Evolutionary conservation across 306 rosid species (phyloP).

Genomic region (Macrotyloma uniflorum): DNA sequence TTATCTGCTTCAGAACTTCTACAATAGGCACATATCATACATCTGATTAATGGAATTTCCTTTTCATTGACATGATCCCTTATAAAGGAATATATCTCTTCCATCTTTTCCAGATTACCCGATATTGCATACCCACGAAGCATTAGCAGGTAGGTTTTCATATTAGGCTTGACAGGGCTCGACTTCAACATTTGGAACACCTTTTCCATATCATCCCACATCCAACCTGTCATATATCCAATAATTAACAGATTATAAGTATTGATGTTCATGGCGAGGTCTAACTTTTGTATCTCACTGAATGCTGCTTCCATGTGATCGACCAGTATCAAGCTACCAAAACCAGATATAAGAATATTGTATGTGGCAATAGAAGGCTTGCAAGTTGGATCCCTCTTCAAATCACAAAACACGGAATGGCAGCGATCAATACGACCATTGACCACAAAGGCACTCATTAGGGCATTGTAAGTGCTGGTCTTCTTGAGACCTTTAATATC

Average conservation of each 20-base stretch:
- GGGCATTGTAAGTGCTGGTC: constrained; percentile 70
- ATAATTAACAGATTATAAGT: constrained; percentile 73
- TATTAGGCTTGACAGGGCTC: constrained; percentile 53
- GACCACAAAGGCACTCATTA: constrained; percentile 73
- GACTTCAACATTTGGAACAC: constrained; percentile 60
- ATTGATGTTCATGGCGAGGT: constrained; percentile 46
- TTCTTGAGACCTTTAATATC: constrained; percentile 48
- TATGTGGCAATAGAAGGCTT: constrained; percentile 54
- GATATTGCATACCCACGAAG: constrained; percentile 82
- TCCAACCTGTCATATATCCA: constrained; percentile 79
- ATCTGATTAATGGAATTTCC: constrained; percentile 53
- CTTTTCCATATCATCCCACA: constrained; percentile 78
- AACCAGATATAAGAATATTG: constrained; percentile 53
- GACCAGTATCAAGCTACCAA: constrained; percentile 68
- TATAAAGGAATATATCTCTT: constrained; percentile 56
- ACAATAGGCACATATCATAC: constrained; percentile 85
- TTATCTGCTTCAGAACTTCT: constrained; percentile 60
- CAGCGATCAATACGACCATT: constrained; percentile 63
- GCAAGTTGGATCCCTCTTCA: constrained; percentile 59
- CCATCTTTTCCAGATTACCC: constrained; percentile 77
- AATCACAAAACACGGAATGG: constrained; percentile 56
- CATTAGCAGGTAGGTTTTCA: constrained; percentile 59
- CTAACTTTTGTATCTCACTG: constrained; percentile 48
- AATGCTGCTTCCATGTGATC: constrained; percentile 74
- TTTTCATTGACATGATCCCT: constrained; percentile 49